Conservation (phyloP, 1,139 yeast genomes). For the Blastobotrys buckinghamii region DNA sequence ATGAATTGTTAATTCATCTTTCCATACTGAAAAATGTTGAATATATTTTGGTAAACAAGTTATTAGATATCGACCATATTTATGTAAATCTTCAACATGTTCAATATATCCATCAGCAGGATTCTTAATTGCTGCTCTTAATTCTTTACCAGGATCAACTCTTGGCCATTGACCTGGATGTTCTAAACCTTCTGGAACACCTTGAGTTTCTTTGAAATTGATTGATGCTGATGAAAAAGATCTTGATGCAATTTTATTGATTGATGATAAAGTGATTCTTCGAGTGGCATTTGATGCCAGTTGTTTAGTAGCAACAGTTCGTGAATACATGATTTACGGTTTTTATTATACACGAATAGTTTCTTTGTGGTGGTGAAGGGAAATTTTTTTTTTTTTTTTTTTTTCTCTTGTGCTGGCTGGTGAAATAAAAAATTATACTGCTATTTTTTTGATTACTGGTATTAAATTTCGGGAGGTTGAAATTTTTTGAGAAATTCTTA, state of each 20-base stretch:
- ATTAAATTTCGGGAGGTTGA: neutral
- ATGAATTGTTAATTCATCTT: slow-evolving; percentile 75
- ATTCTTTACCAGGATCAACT: slow-evolving; percentile 28
- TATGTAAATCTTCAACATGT: slow-evolving; percentile 69
- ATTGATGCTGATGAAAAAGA: neutral
- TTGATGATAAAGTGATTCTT: neutral
- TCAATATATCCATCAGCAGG: slow-evolving; percentile 73
- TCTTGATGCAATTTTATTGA: neutral
- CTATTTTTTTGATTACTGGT: too few relatives aligned
- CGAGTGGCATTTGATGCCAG: neutral
- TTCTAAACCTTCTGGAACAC: slow-evolving; percentile 31
- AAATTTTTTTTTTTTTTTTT: neutral
- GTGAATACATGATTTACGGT: neutral
- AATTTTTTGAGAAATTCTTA: neutral
- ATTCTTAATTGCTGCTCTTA: slow-evolving; percentile 59
- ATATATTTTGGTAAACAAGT: slow-evolving; percentile 75
- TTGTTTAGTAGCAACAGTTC: neutral
- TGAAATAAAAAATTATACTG: too few relatives aligned
- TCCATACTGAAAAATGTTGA: slow-evolving; percentile 86
- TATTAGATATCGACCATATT: slow-evolving; percentile 75
- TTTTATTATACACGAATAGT: neutral
- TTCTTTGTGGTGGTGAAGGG: neutral
- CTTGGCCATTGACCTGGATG: slow-evolving; percentile 32
- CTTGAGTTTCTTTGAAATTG: neutral
- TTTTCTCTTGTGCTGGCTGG: too few relatives aligned